phyloP scores from a whole-genome alignment of 768 basidiomycete genomes.

The Collybiopsis confluens region DNA sequence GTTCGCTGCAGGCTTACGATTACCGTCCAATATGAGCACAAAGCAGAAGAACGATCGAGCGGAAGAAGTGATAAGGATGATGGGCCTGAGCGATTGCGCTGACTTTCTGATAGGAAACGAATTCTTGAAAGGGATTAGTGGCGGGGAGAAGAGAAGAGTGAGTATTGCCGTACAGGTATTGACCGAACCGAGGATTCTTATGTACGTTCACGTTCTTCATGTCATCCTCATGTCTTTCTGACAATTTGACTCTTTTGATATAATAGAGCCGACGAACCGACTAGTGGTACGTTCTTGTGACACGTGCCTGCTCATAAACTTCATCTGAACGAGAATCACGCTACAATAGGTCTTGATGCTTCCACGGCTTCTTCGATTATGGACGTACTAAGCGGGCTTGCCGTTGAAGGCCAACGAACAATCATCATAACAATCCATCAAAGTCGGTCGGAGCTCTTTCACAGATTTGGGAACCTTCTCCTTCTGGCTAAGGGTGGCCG shows the following conservation, averaged over 20 bases:
- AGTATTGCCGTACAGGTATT: constrained; percentile 40
- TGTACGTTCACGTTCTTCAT: constrained; percentile 28
- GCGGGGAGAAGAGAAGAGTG: constrained; percentile 36
- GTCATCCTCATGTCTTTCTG: neutral
- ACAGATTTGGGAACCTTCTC: constrained; percentile 55
- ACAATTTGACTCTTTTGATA: neutral
- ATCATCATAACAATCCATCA: constrained; percentile 26
- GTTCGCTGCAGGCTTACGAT: constrained; percentile 38
- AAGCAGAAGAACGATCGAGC: constrained; percentile 31
- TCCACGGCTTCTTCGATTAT: constrained; percentile 40
- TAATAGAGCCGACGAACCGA: constrained; percentile 6
- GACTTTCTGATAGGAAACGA: constrained; percentile 40
- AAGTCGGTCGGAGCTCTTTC: constrained; percentile 35
- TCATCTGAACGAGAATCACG: neutral
- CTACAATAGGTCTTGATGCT: constrained; percentile 31
- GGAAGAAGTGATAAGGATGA: constrained; percentile 38
- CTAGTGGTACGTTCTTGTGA: constrained; percentile 1
- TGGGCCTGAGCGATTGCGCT: constrained; percentile 40
- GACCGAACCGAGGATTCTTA: constrained; percentile 27
- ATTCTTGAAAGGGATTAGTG: constrained; percentile 32
- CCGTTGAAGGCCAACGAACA: constrained; percentile 33
- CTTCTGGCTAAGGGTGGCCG: constrained; percentile 62
- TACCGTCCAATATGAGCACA: constrained; percentile 23
- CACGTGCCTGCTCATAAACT: neutral
- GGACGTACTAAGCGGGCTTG: constrained; percentile 32